Evolutionary conservation across 2,329 filamentous ascomycete genomes (phyloP), one percentile per base, ranked within the genome.

Genomic region (Metarhizium robertsii): DNA sequence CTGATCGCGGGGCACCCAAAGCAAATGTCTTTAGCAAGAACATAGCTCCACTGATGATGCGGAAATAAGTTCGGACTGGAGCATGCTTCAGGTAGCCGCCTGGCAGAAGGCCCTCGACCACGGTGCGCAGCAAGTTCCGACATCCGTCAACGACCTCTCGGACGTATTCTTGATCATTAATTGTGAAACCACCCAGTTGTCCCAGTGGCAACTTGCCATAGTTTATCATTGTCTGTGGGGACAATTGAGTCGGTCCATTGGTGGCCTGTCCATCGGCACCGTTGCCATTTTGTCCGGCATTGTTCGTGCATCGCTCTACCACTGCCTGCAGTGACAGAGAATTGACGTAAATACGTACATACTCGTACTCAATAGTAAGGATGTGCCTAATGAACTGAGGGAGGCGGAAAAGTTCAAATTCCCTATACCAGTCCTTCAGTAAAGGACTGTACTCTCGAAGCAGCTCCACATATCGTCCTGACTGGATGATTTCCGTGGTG

Each of bases 291-390:
- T 76, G 75, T 11, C 73, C 74, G 20, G 85, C 84, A 60, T 92
- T 87, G 58, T 81, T 91, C 6, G 90, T 92, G 71, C 90, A 96
- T 58, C 92, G 84, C 71, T 96, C 92, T 6, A 97, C 90, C 3
- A 97, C 91, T 25, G 94, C 94, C 72, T 99, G 94, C 2, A 99
- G 76, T 2, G 92, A 92, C 2, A 99, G 78, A 1, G 92, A 96
- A 69, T 97, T 96, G 73, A 96, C 82, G 67, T 97, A 97, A 52
- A 96, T 88, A 64, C 92, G 84, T 30, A 92, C 90, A 67, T 96
- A 96, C 66, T 97, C 90, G 66, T 94, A 96, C 73, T 99, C 94
- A 61, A 97, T 96, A 7, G 84, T 87, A 34, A 99, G 77, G 57
- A 97, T 92, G 67, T 91, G 84, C 34, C 80, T 75, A 61, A 84